These are phyloP conservation scores for Leucocoprinus birnbaumii DNA, from an alignment of 768 basidiomycete genomes.

Conservation along the genomic window DNA sequence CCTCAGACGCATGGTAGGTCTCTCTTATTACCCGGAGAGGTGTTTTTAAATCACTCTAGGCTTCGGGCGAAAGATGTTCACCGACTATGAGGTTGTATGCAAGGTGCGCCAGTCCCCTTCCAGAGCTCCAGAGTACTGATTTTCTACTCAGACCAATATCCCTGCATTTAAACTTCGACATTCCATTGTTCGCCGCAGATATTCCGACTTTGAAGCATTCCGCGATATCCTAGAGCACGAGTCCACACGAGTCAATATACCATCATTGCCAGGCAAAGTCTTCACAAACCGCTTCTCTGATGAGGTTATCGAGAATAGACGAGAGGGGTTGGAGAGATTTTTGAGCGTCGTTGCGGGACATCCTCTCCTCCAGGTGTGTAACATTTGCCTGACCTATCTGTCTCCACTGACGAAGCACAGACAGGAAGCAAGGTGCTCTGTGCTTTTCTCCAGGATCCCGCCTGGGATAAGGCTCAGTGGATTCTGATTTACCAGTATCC, in stretches of 20 bases:
- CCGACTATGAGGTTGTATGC: conserved; percentile 98
- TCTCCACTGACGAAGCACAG: too few species aligned
- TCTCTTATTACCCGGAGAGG: conserved; percentile 2
- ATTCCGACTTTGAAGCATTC: conserved; percentile 95
- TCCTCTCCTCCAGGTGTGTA: conserved; percentile 87
- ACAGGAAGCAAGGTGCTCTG: too few species aligned
- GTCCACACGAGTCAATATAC: conserved; percentile 96
- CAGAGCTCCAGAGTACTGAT: too few species aligned
- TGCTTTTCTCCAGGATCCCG: too few species aligned
- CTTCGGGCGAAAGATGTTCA: conserved; percentile 98
- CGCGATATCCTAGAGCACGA: conserved; percentile 97
- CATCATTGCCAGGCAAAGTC: conserved; percentile 94
- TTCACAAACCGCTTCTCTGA: conserved; percentile 98
- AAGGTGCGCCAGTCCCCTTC: conserved; percentile 58
- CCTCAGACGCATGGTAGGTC: conserved; percentile 91
- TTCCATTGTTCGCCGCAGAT: conserved; percentile 83
- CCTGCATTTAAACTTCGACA: conserved; percentile 98
- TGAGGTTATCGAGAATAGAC: conserved; percentile 88
- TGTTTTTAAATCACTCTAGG: conserved; percentile 42
- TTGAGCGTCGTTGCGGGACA: conserved; percentile 96
- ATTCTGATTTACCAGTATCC: too few species aligned
- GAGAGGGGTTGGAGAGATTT: conserved; percentile 94
- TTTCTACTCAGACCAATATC: conserved; percentile 90
- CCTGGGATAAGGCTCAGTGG: too few species aligned
- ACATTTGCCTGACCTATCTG: not conserved